phyloP scores from a whole-genome alignment of 1,284 basidiomycete species.

The Thecaphora frezii region DNA sequence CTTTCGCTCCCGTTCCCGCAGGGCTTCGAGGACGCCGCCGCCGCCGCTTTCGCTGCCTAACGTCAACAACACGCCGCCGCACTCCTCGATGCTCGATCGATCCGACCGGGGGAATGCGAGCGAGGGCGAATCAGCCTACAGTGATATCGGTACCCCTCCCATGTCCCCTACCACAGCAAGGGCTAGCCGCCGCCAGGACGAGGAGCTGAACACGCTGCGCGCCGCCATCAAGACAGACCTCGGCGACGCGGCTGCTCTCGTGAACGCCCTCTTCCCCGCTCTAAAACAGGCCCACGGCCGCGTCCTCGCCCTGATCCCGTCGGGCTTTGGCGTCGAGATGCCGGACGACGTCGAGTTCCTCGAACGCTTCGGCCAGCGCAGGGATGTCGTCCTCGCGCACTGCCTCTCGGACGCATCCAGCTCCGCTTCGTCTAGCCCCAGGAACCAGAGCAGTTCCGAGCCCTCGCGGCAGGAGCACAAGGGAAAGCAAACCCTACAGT shows the following conservation, averaged over 20 bases:
- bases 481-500: not conserved
- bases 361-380: not conserved
- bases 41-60: too few relatives aligned
- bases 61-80: too few relatives aligned
- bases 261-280: slow-evolving; percentile 37
- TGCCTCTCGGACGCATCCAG: not conserved
- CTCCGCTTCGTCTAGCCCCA: not conserved
- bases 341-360: slow-evolving; percentile 14
- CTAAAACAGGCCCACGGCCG: slow-evolving; percentile 33
- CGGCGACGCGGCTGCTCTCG: slow-evolving; percentile 24
- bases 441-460: too few relatives aligned
- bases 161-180: slow-evolving; percentile 21
- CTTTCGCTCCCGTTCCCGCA: too few relatives aligned
- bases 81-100: too few relatives aligned
- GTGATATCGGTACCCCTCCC: slow-evolving; percentile 30
- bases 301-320: slow-evolving; percentile 29
- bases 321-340: slow-evolving; percentile 19
- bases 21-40: too few relatives aligned
- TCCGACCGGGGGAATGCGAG: too few relatives aligned
- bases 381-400: not conserved
- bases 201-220: slow-evolving; percentile 26
- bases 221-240: slow-evolving; percentile 36
- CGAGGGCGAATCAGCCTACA: slow-evolving; percentile 6
- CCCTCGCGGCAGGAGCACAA: not conserved
- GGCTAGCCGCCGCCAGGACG: slow-evolving; percentile 16